Percentiles rank a stretch among this genome's conserved stretches.
phyloP scores from a whole-genome alignment of 2,329 filamentous ascomycete genomes.

The Claviceps capensis region DNA sequence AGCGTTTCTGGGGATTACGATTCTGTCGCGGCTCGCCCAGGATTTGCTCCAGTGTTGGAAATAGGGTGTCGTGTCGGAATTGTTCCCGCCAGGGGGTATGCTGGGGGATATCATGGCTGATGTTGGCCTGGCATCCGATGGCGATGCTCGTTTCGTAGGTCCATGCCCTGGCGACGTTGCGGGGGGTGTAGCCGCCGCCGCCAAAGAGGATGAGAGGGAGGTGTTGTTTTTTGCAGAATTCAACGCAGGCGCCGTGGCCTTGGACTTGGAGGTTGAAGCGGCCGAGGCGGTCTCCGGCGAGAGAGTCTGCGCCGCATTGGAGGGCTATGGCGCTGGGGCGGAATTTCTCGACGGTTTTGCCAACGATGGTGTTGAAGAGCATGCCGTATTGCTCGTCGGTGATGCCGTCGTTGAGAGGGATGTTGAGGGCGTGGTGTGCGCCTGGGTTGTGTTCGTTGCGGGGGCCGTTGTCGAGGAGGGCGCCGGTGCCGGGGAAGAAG shows the following conservation, averaged over 20 bases:
- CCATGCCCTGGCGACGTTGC: conserved; percentile 94
- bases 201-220: conserved; percentile 83
- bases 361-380: conserved; percentile 73
- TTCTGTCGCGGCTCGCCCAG: conserved; percentile 58
- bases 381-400: conserved; percentile 78
- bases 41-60: conserved; percentile 69
- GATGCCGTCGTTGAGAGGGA: conserved; percentile 81
- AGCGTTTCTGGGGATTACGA: conserved; percentile 62
- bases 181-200: conserved; percentile 88
- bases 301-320: conserved; percentile 88
- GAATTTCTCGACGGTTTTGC: conserved; percentile 66
- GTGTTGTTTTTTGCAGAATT: conserved; percentile 68
- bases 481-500: conserved; percentile 90
- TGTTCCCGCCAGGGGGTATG: conserved; percentile 79
- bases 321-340: conserved; percentile 83
- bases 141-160: conserved; percentile 91
- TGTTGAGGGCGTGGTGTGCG: conserved; percentile 80
- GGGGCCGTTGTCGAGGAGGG: conserved; percentile 72
- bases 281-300: conserved; percentile 84
- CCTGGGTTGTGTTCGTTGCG: conserved; percentile 73
- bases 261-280: conserved; percentile 95
- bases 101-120: conserved; percentile 59
- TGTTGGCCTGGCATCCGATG: conserved; percentile 57
- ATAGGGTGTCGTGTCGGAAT: conserved; percentile 77
- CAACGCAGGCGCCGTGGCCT: conserved; percentile 83